phyloP scores from a whole-genome alignment of 2,329 filamentous ascomycete genomes.

The Colletotrichum viniferum region DNA sequence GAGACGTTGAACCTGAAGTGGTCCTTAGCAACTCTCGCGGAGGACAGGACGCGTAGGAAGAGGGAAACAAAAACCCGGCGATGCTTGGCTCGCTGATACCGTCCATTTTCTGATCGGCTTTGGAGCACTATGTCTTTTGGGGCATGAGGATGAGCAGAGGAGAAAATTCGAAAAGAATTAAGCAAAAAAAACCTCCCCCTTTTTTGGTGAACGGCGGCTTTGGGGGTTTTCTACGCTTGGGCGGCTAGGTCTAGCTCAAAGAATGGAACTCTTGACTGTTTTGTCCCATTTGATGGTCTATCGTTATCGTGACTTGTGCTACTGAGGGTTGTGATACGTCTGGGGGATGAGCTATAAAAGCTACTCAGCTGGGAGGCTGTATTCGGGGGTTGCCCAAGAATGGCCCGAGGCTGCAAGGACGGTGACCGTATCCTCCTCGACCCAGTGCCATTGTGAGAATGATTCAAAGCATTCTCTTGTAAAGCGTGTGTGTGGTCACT shows the following conservation, averaged over 20 bases:
- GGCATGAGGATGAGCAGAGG: constrained; percentile 12
- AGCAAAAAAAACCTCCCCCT: background rate
- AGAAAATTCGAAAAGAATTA: background rate
- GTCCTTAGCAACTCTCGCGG: background rate
- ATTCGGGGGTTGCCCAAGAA: background rate
- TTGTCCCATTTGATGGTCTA: constrained; percentile 5
- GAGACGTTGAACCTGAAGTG: background rate
- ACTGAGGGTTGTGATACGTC: background rate
- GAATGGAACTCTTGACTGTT: constrained; percentile 21
- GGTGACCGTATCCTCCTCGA: background rate
- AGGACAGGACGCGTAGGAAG: background rate
- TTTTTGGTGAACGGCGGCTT: constrained; percentile 10
- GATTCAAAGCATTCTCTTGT: background rate
- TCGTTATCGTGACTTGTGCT: background rate
- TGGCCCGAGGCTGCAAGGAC: accelerated
- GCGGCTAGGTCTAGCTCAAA: constrained; percentile 19
- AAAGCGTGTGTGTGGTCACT: background rate
- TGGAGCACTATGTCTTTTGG: constrained; percentile 16
- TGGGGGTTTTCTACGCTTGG: constrained; percentile 17
- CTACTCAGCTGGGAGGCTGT: background rate
- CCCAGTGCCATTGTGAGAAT: background rate
- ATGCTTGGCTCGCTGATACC: constrained; percentile 20
- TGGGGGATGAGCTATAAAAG: background rate
- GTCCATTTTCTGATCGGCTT: constrained; percentile 8
- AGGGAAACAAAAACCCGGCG: background rate